Percentiles rank a stretch among this genome's conserved stretches.
Conservation (phyloP, 1,284 basidiomycete genomes). For the Vanrija sp. region DNA sequence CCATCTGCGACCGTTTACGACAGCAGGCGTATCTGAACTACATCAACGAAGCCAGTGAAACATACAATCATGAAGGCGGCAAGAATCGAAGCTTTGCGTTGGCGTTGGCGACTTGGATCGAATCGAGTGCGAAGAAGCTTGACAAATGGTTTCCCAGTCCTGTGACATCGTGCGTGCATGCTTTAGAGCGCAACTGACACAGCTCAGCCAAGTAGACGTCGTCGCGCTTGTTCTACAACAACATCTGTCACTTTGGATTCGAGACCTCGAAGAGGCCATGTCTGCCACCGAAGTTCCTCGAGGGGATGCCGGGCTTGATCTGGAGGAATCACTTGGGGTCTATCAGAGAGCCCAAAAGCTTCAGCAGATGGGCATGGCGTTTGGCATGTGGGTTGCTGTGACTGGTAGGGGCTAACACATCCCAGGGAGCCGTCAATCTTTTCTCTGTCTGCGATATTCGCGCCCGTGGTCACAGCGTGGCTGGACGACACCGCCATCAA, state of each 20-base stretch:
- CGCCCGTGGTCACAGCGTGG: constrained; percentile 86
- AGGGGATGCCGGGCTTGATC: constrained; percentile 61
- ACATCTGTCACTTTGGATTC: constrained; percentile 67
- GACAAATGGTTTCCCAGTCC: constrained; percentile 77
- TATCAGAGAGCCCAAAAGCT: constrained; percentile 62
- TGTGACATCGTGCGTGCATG: constrained; percentile 63
- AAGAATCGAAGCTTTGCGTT: constrained; percentile 49
- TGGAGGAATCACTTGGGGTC: constrained; percentile 82
- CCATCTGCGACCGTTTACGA: constrained; percentile 63
- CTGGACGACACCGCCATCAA: constrained; percentile 82
- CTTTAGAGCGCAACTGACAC: neutral
- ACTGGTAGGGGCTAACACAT: neutral
- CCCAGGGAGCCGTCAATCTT: constrained; percentile 50
- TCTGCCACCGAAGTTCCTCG: constrained; percentile 5
- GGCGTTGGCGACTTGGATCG: constrained; percentile 80
- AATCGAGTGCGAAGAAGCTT: constrained; percentile 73
- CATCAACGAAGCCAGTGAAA: constrained; percentile 60
- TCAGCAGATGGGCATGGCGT: constrained; percentile 72
- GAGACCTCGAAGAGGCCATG: constrained; percentile 65
- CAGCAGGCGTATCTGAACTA: constrained; percentile 67
- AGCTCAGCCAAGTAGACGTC: constrained; percentile 64
- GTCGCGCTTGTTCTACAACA: constrained; percentile 72
- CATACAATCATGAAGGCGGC: constrained; percentile 29
- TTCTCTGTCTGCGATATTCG: constrained; percentile 71
- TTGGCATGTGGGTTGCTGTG: constrained; percentile 45